Evolutionary conservation across 768 basidiomycete genomes (phyloP).

Genomic region (Xerocomellus dryophilus): DNA sequence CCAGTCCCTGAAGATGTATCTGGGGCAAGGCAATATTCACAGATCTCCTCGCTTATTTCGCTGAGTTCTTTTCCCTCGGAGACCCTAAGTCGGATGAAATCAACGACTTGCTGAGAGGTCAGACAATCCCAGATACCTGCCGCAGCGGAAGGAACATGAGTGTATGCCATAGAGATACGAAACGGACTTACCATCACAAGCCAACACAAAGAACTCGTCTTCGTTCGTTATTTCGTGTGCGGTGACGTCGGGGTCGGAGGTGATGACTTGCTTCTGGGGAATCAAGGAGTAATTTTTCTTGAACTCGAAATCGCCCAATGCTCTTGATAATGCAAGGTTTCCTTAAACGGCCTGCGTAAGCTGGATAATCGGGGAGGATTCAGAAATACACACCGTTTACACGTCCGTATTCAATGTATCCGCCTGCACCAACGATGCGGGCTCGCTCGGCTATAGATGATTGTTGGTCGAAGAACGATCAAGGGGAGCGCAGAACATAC

Average conservation of each 20-base stretch:
- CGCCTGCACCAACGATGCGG: conserved; percentile 87
- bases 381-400: conserved; percentile 74
- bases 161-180: background rate
- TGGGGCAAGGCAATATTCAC: conserved; percentile 91
- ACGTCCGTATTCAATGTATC: conserved; percentile 93
- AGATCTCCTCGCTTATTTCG: conserved; percentile 88
- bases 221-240: conserved; percentile 78
- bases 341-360: conserved; percentile 45
- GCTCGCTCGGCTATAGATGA: conserved; percentile 64
- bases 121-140: conserved; percentile 98
- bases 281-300: conserved; percentile 84
- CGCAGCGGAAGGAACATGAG: conserved; percentile 6
- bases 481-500: conserved; percentile 42
- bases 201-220: conserved; percentile 95
- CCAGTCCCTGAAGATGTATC: conserved; percentile 88
- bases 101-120: conserved; percentile 86
- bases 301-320: conserved; percentile 97
- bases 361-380: background rate
- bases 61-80: conserved; percentile 72
- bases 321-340: conserved; percentile 92
- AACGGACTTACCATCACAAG: conserved; percentile 80
- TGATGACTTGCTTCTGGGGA: conserved; percentile 92
- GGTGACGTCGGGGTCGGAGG: conserved; percentile 88
- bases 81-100: conserved; percentile 80
- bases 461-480: background rate